phyloP scores from a whole-genome alignment of 257 asterid genomes.

The Capsicum baccatum region DNA sequence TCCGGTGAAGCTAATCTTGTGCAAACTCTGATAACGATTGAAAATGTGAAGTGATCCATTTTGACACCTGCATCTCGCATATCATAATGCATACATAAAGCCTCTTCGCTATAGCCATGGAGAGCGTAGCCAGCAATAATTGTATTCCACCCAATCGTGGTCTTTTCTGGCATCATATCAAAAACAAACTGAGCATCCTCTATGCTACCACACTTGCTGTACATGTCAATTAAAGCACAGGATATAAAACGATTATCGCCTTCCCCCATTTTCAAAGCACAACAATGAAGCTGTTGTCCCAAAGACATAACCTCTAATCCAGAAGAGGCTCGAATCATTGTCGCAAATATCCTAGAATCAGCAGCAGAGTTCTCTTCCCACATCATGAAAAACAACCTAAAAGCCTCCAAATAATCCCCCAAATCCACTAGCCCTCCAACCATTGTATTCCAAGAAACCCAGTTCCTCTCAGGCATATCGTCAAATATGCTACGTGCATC shows the following conservation, averaged over 20 bases:
- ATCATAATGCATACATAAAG: constrained; percentile 69
- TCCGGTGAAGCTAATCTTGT: constrained; percentile 80
- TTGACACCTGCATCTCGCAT: constrained; percentile 75
- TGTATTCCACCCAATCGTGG: constrained; percentile 84
- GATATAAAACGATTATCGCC: constrained; percentile 59
- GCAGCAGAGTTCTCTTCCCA: constrained; percentile 54
- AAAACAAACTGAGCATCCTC: constrained; percentile 70
- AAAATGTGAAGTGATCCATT: constrained; percentile 80
- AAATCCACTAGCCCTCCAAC: constrained; percentile 71
- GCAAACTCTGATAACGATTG: constrained; percentile 68
- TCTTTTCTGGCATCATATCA: constrained; percentile 65
- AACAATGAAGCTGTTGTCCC: constrained; percentile 74
- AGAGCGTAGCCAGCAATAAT: constrained; percentile 75
- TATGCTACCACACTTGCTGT: constrained; percentile 81
- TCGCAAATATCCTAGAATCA: constrained; percentile 57
- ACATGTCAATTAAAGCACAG: constrained; percentile 83
- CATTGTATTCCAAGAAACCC: constrained; percentile 75
- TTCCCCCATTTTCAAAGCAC: constrained; percentile 64
- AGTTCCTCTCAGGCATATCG: constrained; percentile 66
- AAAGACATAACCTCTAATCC: constrained; percentile 68
- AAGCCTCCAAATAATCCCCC: constrained; percentile 66
- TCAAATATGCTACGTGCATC: constrained; percentile 76
- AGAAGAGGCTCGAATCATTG: constrained; percentile 72
- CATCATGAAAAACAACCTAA: constrained; percentile 66
- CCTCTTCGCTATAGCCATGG: constrained; percentile 81